A percentile compares a stretch with the other conserved stretches of the same genome.
Conservation (phyloP, 2,329 filamentous ascomycete genomes). For the Diaporthe capsici region DNA sequence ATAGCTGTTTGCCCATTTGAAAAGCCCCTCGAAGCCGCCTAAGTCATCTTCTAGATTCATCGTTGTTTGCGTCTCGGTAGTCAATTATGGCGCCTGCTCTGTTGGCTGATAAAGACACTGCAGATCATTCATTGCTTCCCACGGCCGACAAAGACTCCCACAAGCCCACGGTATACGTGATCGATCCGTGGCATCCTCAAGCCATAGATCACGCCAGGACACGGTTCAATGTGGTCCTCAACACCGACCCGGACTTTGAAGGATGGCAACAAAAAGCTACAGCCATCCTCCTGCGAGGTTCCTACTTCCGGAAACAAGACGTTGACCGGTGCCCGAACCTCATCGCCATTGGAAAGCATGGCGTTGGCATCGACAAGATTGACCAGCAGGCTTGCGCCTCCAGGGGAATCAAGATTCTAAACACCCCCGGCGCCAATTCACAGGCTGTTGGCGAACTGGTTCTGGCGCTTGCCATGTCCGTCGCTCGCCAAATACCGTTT, state of each 20-base stretch:
- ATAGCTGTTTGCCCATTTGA: neutral
- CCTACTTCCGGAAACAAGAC: neutral
- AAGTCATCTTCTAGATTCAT: neutral
- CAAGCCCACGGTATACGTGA: neutral
- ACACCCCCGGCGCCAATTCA: conserved; percentile 48
- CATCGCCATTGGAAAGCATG: conserved; percentile 49
- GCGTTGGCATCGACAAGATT: conserved; percentile 50
- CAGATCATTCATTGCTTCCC: neutral
- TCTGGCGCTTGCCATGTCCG: conserved; percentile 49
- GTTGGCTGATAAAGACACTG: neutral
- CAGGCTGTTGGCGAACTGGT: conserved; percentile 54
- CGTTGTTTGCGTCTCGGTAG: neutral
- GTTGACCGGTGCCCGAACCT: neutral
- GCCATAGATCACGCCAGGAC: neutral
- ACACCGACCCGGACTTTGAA: neutral
- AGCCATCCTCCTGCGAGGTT: neutral
- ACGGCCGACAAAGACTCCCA: neutral
- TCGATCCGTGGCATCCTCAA: conserved; percentile 4
- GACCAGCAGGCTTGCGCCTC: conserved; percentile 46
- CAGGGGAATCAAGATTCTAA: conserved; percentile 45
- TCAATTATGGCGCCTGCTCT: conserved; percentile 7
- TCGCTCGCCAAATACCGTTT: conserved; percentile 50
- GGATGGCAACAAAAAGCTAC: neutral
- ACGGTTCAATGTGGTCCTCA: conserved; percentile 16
- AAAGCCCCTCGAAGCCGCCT: neutral